Evolutionary conservation across 1,284 basidiomycete species (phyloP).

Genomic region (Sporisorium scitamineum): DNA sequence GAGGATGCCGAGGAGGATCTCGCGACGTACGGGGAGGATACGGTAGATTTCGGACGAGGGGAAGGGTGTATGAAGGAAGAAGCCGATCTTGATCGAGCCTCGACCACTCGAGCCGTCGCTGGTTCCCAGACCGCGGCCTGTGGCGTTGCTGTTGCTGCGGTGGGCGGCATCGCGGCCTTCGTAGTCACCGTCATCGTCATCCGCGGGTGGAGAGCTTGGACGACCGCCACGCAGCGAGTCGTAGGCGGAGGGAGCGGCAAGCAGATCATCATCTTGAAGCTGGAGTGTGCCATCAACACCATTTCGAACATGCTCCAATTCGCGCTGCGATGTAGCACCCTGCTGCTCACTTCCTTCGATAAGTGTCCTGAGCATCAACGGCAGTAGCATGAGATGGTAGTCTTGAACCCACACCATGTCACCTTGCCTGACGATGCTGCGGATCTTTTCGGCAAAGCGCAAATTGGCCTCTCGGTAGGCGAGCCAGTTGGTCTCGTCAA

Average conservation of each 20-base stretch:
- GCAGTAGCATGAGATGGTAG: conserved; percentile 86
- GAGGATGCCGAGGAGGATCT: conserved; percentile 93
- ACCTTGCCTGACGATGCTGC: conserved; percentile 80
- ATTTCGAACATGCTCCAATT: conserved; percentile 61
- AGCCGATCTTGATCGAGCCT: conserved; percentile 78
- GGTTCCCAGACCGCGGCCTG: conserved; percentile 50
- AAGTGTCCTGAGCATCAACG: conserved; percentile 89
- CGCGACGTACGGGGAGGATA: conserved; percentile 91
- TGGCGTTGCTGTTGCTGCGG: conserved; percentile 22
- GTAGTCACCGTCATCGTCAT: conserved; percentile 23
- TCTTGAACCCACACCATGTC: conserved; percentile 89
- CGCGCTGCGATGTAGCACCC: conserved; percentile 70
- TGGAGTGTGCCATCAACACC: conserved; percentile 63
- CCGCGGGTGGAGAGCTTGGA: conserved; percentile 19
- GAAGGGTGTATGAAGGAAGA: conserved; percentile 98
- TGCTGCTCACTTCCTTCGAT: conserved; percentile 74
- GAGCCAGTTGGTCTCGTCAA: conserved; percentile 97
- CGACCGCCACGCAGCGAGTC: conserved; percentile 11
- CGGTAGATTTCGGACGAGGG: conserved; percentile 96
- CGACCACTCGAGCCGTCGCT: conserved; percentile 60
- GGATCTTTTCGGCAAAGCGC: conserved; percentile 89
- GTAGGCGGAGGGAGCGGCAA: conserved; percentile 53
- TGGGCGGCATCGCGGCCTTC: conserved; percentile 20
- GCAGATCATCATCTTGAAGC: conserved; percentile 51
- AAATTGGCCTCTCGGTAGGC: conserved; percentile 97